Evolutionary conservation across 495 filamentous ascomycete species (phyloP).

Genomic region (Lasiosphaeria hispida): DNA sequence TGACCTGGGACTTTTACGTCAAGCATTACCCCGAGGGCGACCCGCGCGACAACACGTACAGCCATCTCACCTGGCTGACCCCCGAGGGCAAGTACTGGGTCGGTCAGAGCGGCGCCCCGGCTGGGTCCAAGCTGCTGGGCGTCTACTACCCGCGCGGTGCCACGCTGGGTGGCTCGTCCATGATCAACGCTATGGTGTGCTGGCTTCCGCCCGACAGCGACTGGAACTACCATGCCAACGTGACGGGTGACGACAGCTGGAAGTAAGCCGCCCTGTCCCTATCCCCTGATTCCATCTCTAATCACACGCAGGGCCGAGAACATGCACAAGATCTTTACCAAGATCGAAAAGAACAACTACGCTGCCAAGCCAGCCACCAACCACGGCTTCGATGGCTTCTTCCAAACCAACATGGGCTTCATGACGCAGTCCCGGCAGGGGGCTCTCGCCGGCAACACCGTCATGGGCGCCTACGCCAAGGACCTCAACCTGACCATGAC

Average conservation of each 20-base stretch:
- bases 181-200: slow-evolving; percentile 38
- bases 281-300: neutral
- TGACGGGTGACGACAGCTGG: slow-evolving; percentile 37
- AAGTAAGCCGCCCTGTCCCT: slow-evolving; percentile 15
- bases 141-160: slow-evolving; percentile 38
- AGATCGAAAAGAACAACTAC: slow-evolving; percentile 40
- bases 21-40: slow-evolving; percentile 37
- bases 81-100: slow-evolving; percentile 36
- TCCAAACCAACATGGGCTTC: slow-evolving; percentile 36
- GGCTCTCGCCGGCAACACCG: slow-evolving; percentile 27
- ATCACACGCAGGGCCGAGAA: slow-evolving; percentile 26
- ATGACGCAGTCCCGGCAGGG: slow-evolving; percentile 27
- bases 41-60: slow-evolving; percentile 30
- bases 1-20: slow-evolving; percentile 40
- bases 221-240: slow-evolving; percentile 33
- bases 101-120: slow-evolving; percentile 31
- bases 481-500: slow-evolving; percentile 25
- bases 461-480: slow-evolving; percentile 31
- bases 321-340: slow-evolving; percentile 35
- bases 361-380: slow-evolving; percentile 21
- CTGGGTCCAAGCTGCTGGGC: slow-evolving; percentile 30
- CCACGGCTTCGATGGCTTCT: slow-evolving; percentile 37
- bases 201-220: slow-evolving; percentile 36
- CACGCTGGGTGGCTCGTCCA: slow-evolving; percentile 35
- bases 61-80: slow-evolving; percentile 35